Evolutionary conservation across 495 filamentous ascomycete species (phyloP).

Genomic region (Clohesyomyces aquaticus): DNA sequence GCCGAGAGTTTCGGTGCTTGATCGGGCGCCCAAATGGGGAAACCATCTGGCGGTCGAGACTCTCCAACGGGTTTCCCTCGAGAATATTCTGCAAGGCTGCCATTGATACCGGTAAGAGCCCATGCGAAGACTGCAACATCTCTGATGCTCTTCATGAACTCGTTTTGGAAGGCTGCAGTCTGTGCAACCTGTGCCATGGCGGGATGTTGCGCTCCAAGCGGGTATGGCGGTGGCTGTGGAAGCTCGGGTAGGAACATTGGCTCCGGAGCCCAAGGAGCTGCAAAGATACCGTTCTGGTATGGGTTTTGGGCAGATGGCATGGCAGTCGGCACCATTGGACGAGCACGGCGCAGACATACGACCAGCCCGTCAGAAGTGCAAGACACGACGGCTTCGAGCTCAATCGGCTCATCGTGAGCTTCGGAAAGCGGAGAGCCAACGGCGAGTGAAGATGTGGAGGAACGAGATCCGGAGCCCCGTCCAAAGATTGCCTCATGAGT

Average conservation of each 20-base stretch:
- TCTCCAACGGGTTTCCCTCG: conserved; percentile 64
- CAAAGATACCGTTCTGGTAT: conserved; percentile 71
- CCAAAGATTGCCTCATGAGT: conserved; percentile 51
- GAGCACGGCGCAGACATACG: conserved; percentile 76
- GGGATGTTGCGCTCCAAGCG: conserved; percentile 32
- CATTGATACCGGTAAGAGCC: conserved; percentile 81
- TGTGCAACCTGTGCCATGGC: conserved; percentile 27
- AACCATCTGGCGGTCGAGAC: conserved; percentile 59
- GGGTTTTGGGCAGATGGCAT: conserved; percentile 49
- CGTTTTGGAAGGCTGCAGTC: conserved; percentile 45
- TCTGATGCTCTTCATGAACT: conserved; percentile 78
- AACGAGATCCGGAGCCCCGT: conserved; percentile 39
- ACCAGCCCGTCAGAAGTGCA: conserved; percentile 90
- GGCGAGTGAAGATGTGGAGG: conserved; percentile 49
- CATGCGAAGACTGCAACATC: conserved; percentile 85
- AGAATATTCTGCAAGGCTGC: conserved; percentile 66
- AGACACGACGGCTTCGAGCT: conserved; percentile 85
- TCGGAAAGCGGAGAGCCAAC: conserved; percentile 23
- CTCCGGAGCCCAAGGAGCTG: conserved; percentile 73
- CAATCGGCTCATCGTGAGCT: conserved; percentile 50
- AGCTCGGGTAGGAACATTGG: conserved; percentile 52
- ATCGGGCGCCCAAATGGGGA: conserved; percentile 57
- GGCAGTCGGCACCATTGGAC: conserved; percentile 65
- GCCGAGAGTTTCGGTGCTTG: conserved; percentile 10
- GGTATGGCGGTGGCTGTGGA: conserved; percentile 42